Evolutionary conservation across 169 alveolate genomes (phyloP).

Genomic region (Ichthyophthirius multifiliis): DNA sequence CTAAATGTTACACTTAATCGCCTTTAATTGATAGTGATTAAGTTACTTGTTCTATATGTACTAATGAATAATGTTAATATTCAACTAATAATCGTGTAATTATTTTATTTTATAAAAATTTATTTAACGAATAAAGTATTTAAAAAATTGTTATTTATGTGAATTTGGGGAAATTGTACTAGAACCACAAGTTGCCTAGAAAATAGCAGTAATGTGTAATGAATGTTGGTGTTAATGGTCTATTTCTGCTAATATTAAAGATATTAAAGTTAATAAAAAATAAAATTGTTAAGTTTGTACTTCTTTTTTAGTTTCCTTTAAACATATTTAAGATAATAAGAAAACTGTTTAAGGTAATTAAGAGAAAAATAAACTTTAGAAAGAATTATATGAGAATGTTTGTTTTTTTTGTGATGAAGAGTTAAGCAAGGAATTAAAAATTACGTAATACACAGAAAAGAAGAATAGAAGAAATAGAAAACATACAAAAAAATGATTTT

Average conservation of each 20-base stretch:
- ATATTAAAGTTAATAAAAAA: neutral
- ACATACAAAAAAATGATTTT: too few species aligned
- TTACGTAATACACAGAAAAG: neutral
- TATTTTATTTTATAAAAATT: neutral
- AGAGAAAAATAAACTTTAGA: conserved; percentile 3
- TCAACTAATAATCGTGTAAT: conserved; percentile 12
- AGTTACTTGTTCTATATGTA: conserved; percentile 26
- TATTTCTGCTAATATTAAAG: neutral
- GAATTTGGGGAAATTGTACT: conserved; percentile 13
- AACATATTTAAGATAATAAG: conserved; percentile 1
- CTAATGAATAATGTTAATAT: conserved; percentile 7
- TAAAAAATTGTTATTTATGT: conserved; percentile 13
- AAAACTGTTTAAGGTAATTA: neutral
- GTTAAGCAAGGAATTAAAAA: neutral
- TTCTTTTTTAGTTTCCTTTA: neutral
- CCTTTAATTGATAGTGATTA: conserved; percentile 18
- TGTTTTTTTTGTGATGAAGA: conserved; percentile 28
- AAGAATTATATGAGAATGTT: neutral
- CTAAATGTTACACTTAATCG: conserved; percentile 31
- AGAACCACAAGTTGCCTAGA: conserved; percentile 19
- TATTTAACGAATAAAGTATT: neutral
- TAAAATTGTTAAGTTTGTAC: neutral
- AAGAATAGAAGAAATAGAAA: conserved; percentile 20
- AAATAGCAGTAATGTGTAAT: conserved; percentile 18
- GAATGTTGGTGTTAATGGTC: conserved; percentile 40